Evolutionary conservation across 192 early-diverging fungal genomes (phyloP).

Genomic region (Umbelopsis sp.): DNA sequence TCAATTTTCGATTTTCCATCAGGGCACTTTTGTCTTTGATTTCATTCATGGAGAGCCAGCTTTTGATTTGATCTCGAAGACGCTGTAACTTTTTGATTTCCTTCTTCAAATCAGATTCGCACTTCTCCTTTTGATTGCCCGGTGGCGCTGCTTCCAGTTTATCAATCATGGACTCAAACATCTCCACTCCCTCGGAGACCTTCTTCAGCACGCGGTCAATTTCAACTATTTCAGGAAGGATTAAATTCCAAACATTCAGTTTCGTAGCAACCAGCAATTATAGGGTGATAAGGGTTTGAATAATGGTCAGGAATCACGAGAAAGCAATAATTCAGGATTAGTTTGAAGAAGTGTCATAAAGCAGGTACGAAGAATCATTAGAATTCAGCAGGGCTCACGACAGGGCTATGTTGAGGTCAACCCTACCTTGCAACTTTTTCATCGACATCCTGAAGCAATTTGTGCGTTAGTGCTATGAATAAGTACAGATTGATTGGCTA

Average conservation of each 20-base stretch:
- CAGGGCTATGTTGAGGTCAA: background rate
- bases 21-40: conserved; percentile 94
- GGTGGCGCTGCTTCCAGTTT: conserved; percentile 80
- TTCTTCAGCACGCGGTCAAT: conserved; percentile 93
- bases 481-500: background rate
- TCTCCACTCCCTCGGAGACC: conserved; percentile 90
- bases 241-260: background rate
- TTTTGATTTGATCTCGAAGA: conserved; percentile 93
- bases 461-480: background rate
- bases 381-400: background rate
- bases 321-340: no score
- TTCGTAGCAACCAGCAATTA: no score
- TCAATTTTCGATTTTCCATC: conserved; percentile 85
- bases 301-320: no score
- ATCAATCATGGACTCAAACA: conserved; percentile 87
- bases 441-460: conserved; percentile 31
- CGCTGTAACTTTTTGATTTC: conserved; percentile 98
- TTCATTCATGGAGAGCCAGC: conserved; percentile 89
- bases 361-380: background rate
- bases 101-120: conserved; percentile 91
- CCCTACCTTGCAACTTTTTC: conserved; percentile 37
- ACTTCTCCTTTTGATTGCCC: conserved; percentile 92
- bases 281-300: no score
- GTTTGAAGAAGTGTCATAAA: no score
- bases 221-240: conserved; percentile 61